These are phyloP conservation scores for Lantana camara DNA, from an alignment of 257 asterid genomes.

Conservation along the genomic window DNA sequence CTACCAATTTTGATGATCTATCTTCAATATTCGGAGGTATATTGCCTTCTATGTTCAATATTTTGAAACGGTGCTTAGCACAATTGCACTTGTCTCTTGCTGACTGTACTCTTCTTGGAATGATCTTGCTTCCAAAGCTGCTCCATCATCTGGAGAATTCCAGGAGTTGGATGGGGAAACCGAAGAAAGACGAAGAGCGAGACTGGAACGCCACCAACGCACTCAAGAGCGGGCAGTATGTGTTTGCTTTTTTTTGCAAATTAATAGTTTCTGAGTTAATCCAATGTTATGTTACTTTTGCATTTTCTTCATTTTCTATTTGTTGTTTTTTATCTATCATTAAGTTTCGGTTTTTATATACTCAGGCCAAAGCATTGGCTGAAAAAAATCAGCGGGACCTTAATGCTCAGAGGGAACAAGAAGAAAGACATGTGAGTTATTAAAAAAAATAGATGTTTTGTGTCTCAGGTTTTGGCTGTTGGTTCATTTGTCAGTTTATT, in stretches of 20 bases:
- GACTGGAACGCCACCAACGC: slow-evolving; percentile 91
- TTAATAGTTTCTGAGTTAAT: slow-evolving; percentile 14
- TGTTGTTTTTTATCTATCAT: slow-evolving; percentile 17
- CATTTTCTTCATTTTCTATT: slow-evolving; percentile 14
- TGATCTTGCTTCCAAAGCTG: slow-evolving; percentile 47
- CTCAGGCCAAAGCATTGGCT: slow-evolving; percentile 95
- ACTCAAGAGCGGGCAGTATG: slow-evolving; percentile 97
- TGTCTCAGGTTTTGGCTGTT: slow-evolving; percentile 5
- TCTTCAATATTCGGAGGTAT: slow-evolving; percentile 93
- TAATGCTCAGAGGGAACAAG: slow-evolving; percentile 93
- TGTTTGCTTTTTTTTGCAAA: slow-evolving; percentile 19
- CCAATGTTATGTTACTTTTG: slow-evolving; percentile 19
- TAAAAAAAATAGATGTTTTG: slow-evolving; percentile 4
- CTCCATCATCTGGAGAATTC: slow-evolving; percentile 76
- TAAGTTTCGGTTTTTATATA: slow-evolving; percentile 25
- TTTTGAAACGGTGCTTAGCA: slow-evolving; percentile 13
- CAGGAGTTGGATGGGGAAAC: slow-evolving; percentile 94
- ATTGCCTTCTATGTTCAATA: slow-evolving; percentile 15
- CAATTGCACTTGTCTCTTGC: slow-evolving; percentile 22
- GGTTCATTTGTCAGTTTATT: slow-evolving; percentile 6
- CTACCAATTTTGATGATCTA: slow-evolving; percentile 85
- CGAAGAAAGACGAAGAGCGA: slow-evolving; percentile 94
- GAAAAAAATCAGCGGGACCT: slow-evolving; percentile 96
- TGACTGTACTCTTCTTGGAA: slow-evolving; percentile 35
- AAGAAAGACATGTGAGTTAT: slow-evolving; percentile 93